Conservation (phyloP, 768 basidiomycete species). For the Russula olivacea region DNA sequence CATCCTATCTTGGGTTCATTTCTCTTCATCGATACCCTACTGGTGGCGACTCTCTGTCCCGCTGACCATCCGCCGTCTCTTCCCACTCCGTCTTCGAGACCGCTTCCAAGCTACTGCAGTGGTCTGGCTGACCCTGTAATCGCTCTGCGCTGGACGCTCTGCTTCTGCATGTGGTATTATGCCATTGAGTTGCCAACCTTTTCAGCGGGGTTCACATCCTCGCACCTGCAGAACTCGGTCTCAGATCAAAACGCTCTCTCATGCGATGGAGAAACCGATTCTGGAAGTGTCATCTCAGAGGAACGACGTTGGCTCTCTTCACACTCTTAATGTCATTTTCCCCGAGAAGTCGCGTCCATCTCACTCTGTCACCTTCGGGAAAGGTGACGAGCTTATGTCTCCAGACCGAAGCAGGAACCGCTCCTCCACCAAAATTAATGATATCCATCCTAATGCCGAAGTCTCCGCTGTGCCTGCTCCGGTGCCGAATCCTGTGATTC, state of each 20-base stretch:
- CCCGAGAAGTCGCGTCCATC: conserved; percentile 11
- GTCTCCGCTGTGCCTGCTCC: conserved; percentile 45
- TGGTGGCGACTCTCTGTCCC: neutral
- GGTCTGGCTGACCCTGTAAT: neutral
- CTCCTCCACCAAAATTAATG: conserved; percentile 14
- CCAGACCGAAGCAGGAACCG: conserved; percentile 6
- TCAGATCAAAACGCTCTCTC: neutral
- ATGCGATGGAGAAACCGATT: neutral
- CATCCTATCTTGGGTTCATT: neutral
- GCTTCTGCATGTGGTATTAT: conserved; percentile 14
- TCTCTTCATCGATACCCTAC: neutral
- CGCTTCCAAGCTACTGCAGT: neutral
- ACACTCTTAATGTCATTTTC: conserved; percentile 19
- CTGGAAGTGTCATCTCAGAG: conserved; percentile 4
- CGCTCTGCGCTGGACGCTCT: conserved; percentile 20
- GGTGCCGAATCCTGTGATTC: conserved; percentile 39
- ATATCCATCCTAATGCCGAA: conserved; percentile 28
- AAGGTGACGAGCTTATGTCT: neutral
- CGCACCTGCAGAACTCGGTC: neutral
- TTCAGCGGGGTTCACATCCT: conserved; percentile 4
- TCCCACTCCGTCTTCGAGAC: neutral
- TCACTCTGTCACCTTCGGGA: neutral
- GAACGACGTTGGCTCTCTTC: conserved; percentile 6
- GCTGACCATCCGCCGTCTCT: neutral
- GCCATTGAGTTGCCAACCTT: conserved; percentile 12